phyloP scores from a whole-genome alignment of 768 basidiomycete genomes.

The Suillus weaverae region DNA sequence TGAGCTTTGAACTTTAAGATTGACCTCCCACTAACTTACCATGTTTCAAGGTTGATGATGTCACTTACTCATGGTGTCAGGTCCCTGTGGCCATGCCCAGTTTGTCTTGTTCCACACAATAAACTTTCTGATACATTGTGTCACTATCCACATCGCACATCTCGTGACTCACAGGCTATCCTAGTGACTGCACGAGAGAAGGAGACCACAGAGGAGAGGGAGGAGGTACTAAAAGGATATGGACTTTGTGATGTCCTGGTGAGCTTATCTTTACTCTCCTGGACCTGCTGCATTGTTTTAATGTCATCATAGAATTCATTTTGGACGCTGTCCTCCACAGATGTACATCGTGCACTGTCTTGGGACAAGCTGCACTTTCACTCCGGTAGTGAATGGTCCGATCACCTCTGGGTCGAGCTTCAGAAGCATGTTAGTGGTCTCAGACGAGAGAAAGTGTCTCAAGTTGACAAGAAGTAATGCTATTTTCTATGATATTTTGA shows the following conservation, averaged over 20 bases:
- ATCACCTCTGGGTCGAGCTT: conserved; percentile 14
- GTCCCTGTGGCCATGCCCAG: neutral
- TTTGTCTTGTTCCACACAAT: neutral
- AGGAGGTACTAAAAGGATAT: neutral
- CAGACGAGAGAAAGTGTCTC: conserved; percentile 4
- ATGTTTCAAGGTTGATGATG: neutral
- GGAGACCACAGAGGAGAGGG: neutral
- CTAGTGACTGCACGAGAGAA: neutral
- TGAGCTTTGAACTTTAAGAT: neutral
- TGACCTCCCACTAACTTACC: neutral
- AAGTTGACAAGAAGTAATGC: conserved; percentile 16
- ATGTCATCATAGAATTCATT: conserved; percentile 30
- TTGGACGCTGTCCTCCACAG: conserved; percentile 33
- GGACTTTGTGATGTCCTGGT: neutral
- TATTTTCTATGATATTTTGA: too few species aligned
- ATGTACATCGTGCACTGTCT: conserved; percentile 34
- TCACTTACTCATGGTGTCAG: neutral
- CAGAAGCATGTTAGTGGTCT: conserved; percentile 18
- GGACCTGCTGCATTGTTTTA: neutral
- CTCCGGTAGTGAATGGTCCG: neutral
- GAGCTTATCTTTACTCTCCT: neutral
- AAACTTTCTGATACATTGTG: neutral
- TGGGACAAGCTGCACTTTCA: conserved; percentile 43
- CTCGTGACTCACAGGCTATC: neutral
- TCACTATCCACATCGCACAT: neutral